Evolutionary conservation across 352 stramenopile species (phyloP).

Genomic region (Phytophthora melonis): DNA sequence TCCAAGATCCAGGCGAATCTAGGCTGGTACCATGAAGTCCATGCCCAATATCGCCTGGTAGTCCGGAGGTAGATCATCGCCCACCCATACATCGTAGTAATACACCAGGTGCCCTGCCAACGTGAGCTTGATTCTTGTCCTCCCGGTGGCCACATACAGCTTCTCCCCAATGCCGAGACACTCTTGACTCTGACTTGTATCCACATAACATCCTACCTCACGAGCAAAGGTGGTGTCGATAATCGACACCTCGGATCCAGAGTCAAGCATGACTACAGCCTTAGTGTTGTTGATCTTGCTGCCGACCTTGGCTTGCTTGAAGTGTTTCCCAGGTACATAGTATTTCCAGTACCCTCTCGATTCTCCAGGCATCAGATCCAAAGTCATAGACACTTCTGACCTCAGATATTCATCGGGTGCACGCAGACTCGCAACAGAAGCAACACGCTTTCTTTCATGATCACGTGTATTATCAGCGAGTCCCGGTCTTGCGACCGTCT

Average conservation of each 20-base stretch:
- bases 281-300: constrained; percentile 18
- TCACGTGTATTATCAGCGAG: constrained; percentile 21
- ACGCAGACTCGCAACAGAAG: neutral
- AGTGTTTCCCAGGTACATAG: constrained; percentile 22
- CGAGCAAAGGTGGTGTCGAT: neutral
- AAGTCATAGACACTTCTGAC: constrained; percentile 1
- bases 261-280: constrained; percentile 28
- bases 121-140: too few species aligned
- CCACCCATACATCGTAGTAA: too few species aligned
- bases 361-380: constrained; percentile 28
- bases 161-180: too few species aligned
- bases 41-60: too few species aligned
- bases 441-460: constrained; percentile 5
- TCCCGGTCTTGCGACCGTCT: neutral
- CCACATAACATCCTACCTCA: neutral
- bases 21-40: too few species aligned
- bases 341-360: constrained; percentile 34
- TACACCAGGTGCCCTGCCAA: too few species aligned
- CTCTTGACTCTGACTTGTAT: too few species aligned
- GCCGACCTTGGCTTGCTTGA: neutral
- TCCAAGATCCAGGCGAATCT: too few species aligned
- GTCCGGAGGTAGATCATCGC: too few species aligned
- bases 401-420: constrained; percentile 1
- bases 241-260: neutral
- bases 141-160: too few species aligned